Evolutionary conservation across 306 rosid genomes (phyloP).

Genomic region (Cucumis sativus): DNA sequence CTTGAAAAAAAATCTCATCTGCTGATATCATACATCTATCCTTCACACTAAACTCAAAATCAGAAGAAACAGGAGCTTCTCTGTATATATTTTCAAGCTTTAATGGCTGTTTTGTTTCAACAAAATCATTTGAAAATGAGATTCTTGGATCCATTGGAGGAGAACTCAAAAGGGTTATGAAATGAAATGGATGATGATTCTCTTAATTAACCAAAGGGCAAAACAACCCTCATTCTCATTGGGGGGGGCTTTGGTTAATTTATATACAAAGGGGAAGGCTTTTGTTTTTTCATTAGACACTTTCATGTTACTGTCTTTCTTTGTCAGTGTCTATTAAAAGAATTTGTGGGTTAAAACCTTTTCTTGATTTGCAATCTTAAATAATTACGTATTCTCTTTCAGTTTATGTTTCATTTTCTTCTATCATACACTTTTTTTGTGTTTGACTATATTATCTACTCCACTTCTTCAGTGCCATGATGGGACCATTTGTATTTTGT

Average conservation of each 20-base stretch:
- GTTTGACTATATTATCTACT: constrained; percentile 6
- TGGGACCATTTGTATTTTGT: not conserved
- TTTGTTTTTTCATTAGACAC: constrained; percentile 37
- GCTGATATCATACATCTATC: constrained; percentile 63
- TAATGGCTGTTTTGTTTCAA: constrained; percentile 39
- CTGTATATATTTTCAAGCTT: constrained; percentile 54
- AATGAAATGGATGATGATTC: not conserved
- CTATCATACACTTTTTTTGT: not conserved
- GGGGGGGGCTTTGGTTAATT: constrained; percentile 15
- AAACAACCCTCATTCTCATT: not conserved
- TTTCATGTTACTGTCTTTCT: constrained; percentile 68
- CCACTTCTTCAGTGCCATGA: not conserved
- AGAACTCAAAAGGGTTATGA: constrained; percentile 14
- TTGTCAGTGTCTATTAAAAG: constrained; percentile 58
- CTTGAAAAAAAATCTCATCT: constrained; percentile 66
- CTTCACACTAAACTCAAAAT: constrained; percentile 78
- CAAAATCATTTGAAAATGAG: constrained; percentile 91
- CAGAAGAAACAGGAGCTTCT: constrained; percentile 94
- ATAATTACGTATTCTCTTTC: not conserved
- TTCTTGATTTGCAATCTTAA: not conserved
- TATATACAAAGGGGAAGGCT: constrained; percentile 19
- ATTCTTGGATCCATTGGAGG: constrained; percentile 80
- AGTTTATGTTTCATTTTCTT: constrained; percentile 4
- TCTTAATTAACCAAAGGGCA: not conserved
- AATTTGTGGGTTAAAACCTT: constrained; percentile 30